A percentile compares a stretch with the other conserved stretches of the same genome.
Evolutionary conservation across 208 protist species (phyloP).

Genomic region (Perkinsela sp.): DNA sequence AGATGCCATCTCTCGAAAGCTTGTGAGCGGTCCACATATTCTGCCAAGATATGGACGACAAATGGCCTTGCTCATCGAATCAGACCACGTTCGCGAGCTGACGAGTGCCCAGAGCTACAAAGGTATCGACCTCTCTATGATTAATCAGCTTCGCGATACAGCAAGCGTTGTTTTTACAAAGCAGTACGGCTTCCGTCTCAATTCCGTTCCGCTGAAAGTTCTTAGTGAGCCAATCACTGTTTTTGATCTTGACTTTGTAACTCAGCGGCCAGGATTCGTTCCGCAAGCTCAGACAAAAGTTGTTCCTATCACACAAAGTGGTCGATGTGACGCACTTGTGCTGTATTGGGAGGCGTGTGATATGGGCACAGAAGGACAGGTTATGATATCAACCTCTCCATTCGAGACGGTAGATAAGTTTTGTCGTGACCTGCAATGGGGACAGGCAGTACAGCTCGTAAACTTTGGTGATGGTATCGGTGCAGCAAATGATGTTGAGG

Average conservation of each 20-base stretch:
- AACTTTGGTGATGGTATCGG: conserved; percentile 8
- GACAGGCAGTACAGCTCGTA: conserved; percentile 60
- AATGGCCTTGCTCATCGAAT: conserved; percentile 64
- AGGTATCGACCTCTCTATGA: conserved; percentile 32
- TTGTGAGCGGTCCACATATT: conserved; percentile 26
- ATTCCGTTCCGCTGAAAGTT: conserved; percentile 25
- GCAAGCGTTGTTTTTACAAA: conserved; percentile 65
- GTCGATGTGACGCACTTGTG: conserved; percentile 48
- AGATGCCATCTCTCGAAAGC: conserved; percentile 33
- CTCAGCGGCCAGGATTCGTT: conserved; percentile 9
- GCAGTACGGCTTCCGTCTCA: conserved; percentile 69
- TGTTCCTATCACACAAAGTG: conserved; percentile 17
- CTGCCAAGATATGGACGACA: conserved; percentile 45
- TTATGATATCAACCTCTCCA: conserved; percentile 45
- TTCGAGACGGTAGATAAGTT: conserved; percentile 55
- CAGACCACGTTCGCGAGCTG: conserved; percentile 24
- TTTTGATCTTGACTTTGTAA: conserved; percentile 44
- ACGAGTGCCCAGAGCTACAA: conserved; percentile 40
- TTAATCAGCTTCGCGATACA: conserved; percentile 62
- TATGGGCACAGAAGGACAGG: conserved; percentile 8
- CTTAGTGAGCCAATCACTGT: conserved; percentile 34
- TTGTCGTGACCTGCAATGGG: conserved; percentile 72
- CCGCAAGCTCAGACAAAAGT: conserved; percentile 7
- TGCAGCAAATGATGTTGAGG: background rate
- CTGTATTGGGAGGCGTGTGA: conserved; percentile 30